phyloP scores from a whole-genome alignment of 2,329 filamentous ascomycete genomes.

The Venturia pyrina region DNA sequence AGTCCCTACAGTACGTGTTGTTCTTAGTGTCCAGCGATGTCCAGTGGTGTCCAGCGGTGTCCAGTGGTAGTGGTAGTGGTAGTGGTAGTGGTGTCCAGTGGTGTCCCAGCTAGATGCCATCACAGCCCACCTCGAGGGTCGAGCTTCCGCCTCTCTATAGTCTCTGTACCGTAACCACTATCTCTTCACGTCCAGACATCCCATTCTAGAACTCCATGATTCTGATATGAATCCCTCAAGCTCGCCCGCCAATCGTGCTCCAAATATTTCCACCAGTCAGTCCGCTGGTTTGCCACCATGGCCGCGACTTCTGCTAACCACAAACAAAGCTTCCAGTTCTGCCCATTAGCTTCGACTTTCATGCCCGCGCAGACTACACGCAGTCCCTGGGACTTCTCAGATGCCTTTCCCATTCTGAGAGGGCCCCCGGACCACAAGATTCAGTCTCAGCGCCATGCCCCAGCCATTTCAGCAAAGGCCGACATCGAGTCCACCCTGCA shows the following conservation, averaged over 20 bases:
- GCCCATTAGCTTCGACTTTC: not conserved
- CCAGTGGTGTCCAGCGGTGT: too few species aligned
- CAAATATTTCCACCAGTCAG: not conserved
- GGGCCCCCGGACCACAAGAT: slow-evolving; percentile 15
- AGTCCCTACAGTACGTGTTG: too few species aligned
- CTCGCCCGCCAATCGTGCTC: not conserved
- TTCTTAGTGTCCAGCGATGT: too few species aligned
- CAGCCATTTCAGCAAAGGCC: not conserved
- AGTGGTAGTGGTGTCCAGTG: too few species aligned
- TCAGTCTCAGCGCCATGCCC: not conserved
- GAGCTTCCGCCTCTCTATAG: not conserved
- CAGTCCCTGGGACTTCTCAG: slow-evolving; percentile 36
- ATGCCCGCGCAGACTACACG: slow-evolving; percentile 26
- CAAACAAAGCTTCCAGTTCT: not conserved
- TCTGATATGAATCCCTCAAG: not conserved
- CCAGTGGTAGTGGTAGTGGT: too few species aligned
- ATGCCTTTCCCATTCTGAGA: slow-evolving; percentile 34
- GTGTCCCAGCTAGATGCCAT: too few species aligned
- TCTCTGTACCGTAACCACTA: too few species aligned
- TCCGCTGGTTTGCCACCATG: not conserved
- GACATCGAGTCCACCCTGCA: not conserved
- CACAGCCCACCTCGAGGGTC: not conserved
- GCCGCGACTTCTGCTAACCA: not conserved
- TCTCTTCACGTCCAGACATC: not conserved
- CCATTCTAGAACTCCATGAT: not conserved